Percentiles rank a stretch among this genome's conserved stretches.
Evolutionary conservation across 148 eudicot genomes (phyloP).

Genomic region (Talinum fruticosum): DNA sequence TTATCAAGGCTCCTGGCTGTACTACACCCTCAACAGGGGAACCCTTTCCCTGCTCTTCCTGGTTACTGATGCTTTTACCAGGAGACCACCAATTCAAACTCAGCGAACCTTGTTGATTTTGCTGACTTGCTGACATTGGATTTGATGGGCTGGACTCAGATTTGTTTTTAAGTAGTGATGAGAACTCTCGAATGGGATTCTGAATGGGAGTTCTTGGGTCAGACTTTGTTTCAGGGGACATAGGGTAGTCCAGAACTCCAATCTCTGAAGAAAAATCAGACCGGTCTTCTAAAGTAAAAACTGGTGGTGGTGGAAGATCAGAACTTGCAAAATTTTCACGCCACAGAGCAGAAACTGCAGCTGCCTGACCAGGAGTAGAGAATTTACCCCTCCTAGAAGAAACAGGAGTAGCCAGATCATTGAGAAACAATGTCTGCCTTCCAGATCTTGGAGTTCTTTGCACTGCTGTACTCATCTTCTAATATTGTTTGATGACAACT

Average conservation of each 20-base stretch:
- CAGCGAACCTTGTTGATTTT: slow-evolving; percentile 57
- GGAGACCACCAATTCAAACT: slow-evolving; percentile 79
- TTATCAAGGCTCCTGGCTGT: slow-evolving; percentile 77
- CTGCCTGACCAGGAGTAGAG: slow-evolving; percentile 88
- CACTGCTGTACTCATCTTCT: slow-evolving; percentile 51
- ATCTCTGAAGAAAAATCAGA: slow-evolving; percentile 81
- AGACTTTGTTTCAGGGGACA: slow-evolving; percentile 73
- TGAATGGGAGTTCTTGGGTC: slow-evolving; percentile 65
- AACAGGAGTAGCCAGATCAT: slow-evolving; percentile 81
- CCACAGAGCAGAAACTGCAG: slow-evolving; percentile 97
- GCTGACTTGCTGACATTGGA: slow-evolving; percentile 39
- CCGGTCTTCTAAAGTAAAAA: slow-evolving; percentile 88
- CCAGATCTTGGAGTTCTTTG: slow-evolving; percentile 80
- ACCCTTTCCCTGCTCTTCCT: slow-evolving; percentile 81
- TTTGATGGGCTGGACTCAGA: slow-evolving; percentile 69
- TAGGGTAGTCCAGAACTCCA: slow-evolving; percentile 62
- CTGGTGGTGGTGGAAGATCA: slow-evolving; percentile 92
- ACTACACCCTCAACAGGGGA: slow-evolving; percentile 93
- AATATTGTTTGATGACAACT: neutral
- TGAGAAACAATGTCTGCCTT: slow-evolving; percentile 71
- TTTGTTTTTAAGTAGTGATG: slow-evolving; percentile 49
- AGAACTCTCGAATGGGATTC: slow-evolving; percentile 37
- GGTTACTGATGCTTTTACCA: slow-evolving; percentile 53
- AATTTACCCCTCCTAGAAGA: slow-evolving; percentile 74
- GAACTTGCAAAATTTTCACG: slow-evolving; percentile 78